Percentiles rank a stretch among this genome's conserved stretches.
Conservation (phyloP, 2,329 filamentous ascomycete species). For the Trichoderma sp. region DNA sequence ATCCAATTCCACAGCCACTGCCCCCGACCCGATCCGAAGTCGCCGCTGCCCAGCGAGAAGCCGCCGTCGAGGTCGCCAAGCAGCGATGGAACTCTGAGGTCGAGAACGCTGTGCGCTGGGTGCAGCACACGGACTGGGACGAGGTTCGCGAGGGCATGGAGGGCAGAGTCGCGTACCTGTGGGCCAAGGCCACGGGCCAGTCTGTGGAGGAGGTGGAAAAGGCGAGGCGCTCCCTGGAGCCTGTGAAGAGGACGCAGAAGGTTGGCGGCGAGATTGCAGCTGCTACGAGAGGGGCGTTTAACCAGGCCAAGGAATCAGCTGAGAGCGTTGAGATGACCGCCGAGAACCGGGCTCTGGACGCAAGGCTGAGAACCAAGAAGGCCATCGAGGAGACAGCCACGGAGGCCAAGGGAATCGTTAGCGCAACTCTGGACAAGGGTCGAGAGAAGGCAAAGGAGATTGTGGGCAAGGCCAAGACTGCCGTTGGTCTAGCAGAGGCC, state of each 20-base stretch:
- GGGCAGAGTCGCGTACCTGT: conserved; percentile 45
- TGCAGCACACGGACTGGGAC: conserved; percentile 65
- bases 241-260: conserved; percentile 36
- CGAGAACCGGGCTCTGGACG: conserved; percentile 31
- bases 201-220: conserved; percentile 30
- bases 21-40: conserved; percentile 52
- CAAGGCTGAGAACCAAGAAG: conserved; percentile 28
- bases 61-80: conserved; percentile 66
- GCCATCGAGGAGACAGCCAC: conserved; percentile 30
- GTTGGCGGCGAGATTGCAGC: conserved; percentile 30
- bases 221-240: conserved; percentile 32
- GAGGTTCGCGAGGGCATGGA: conserved; percentile 60
- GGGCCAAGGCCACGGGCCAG: conserved; percentile 39
- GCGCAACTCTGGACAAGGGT: conserved; percentile 41
- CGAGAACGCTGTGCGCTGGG: conserved; percentile 62
- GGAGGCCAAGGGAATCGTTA: conserved; percentile 39
- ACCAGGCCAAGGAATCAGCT: conserved; percentile 31
- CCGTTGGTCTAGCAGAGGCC: conserved; percentile 37
- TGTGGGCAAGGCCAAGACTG: conserved; percentile 38
- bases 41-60: conserved; percentile 51
- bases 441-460: conserved; percentile 40
- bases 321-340: conserved; percentile 30
- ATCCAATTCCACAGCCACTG: conserved; percentile 46
- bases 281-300: conserved; percentile 38
- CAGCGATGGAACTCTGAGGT: conserved; percentile 77